A percentile compares a stretch with the other conserved stretches of the same genome.
phyloP scores from a whole-genome alignment of 2,329 filamentous ascomycete genomes.

The Teratosphaeria zuluensis region DNA sequence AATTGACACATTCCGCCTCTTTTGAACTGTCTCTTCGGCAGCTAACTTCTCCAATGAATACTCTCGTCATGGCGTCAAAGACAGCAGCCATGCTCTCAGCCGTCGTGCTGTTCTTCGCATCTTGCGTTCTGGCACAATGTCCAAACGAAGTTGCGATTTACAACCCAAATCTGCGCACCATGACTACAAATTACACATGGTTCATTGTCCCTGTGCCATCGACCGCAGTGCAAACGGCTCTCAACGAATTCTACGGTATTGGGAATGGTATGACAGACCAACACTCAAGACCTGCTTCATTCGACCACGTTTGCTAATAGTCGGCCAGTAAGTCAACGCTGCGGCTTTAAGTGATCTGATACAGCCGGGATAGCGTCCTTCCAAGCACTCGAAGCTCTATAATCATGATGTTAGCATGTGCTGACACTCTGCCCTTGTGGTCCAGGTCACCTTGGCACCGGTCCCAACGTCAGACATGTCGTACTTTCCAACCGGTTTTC shows the following conservation, averaged over 20 bases:
- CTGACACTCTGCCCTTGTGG: neutral
- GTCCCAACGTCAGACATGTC: conserved; percentile 8
- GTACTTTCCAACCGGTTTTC: conserved; percentile 14
- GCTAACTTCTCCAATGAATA: too few relatives aligned
- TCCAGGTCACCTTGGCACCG: neutral
- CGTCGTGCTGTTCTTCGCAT: neutral
- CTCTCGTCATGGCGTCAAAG: neutral
- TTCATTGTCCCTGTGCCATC: neutral
- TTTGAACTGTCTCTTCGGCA: too few relatives aligned
- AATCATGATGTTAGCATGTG: neutral
- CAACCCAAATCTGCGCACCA: neutral
- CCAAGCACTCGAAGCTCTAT: neutral
- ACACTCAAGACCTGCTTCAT: neutral
- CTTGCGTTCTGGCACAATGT: neutral
- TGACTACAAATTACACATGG: neutral
- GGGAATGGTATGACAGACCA: neutral
- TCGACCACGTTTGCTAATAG: neutral
- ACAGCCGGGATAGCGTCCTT: neutral
- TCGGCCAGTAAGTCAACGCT: neutral
- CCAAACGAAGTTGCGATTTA: neutral
- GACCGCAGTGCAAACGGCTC: neutral
- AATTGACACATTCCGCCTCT: too few relatives aligned
- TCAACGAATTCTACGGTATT: neutral
- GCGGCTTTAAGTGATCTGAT: neutral
- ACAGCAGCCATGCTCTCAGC: neutral